Evolutionary conservation across 1,139 yeast genomes (phyloP).

Genomic region (Taiozyma sp.): DNA sequence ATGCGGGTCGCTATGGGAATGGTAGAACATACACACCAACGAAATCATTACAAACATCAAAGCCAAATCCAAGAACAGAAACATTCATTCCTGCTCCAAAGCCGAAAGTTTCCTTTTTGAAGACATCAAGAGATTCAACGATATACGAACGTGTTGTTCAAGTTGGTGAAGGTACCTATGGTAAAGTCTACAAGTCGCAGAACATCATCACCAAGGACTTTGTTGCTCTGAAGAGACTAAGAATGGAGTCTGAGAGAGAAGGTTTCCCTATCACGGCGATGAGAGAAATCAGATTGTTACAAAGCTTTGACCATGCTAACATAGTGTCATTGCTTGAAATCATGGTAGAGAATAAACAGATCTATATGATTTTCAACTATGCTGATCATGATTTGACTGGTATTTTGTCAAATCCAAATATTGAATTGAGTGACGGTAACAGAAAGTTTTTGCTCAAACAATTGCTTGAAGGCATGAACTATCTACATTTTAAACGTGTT

Average conservation of each 20-base stretch:
- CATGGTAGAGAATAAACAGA: constrained; percentile 78
- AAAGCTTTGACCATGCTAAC: constrained; percentile 80
- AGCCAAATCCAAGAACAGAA: not conserved
- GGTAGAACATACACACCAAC: constrained; percentile 2
- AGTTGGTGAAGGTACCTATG: constrained; percentile 81
- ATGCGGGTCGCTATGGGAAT: not conserved
- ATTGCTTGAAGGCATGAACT: constrained; percentile 73
- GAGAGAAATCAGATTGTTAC: constrained; percentile 83
- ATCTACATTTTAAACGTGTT: constrained; percentile 73
- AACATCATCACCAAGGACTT: constrained; percentile 62
- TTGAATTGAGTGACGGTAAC: constrained; percentile 59
- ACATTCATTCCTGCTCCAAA: not conserved
- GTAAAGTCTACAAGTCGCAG: constrained; percentile 71
- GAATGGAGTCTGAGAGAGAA: constrained; percentile 85
- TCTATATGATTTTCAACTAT: constrained; percentile 90
- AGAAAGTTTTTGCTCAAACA: constrained; percentile 76
- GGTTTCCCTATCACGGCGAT: constrained; percentile 97
- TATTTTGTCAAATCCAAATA: constrained; percentile 70
- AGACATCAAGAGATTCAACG: constrained; percentile 18
- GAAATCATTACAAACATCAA: not conserved
- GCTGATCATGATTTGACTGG: constrained; percentile 94
- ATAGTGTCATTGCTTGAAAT: constrained; percentile 81
- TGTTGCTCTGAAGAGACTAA: constrained; percentile 79
- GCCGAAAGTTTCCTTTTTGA: constrained; percentile 15
- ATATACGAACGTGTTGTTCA: constrained; percentile 38